A percentile compares a stretch with the other conserved stretches of the same genome.
These are phyloP conservation scores for Lipomyces mesembrius DNA, from an alignment of 805 yeast species.

Conservation along the genomic window DNA sequence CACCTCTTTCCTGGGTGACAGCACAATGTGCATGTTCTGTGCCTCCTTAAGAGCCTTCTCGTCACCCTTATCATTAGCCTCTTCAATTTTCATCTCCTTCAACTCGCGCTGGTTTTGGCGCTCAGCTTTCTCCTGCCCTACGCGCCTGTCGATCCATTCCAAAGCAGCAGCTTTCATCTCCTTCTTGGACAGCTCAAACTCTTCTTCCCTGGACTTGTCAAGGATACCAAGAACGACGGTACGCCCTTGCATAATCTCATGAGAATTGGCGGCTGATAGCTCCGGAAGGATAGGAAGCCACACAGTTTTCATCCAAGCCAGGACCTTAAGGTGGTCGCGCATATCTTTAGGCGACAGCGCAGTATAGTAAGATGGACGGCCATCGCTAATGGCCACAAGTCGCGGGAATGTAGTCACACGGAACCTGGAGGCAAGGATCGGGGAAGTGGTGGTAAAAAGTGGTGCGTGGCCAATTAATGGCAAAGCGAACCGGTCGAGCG, in stretches of 20 bases:
- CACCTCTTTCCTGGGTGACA: slow-evolving; percentile 38
- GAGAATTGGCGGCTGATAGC: slow-evolving; percentile 46
- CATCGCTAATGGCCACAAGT: slow-evolving; percentile 43
- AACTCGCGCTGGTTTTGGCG: slow-evolving; percentile 41
- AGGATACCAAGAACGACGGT: slow-evolving; percentile 45
- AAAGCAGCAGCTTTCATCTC: slow-evolving; percentile 44
- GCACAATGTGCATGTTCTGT: slow-evolving; percentile 40
- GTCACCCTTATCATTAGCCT: slow-evolving; percentile 45
- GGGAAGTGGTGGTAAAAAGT: slow-evolving; percentile 42
- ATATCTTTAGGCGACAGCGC: slow-evolving; percentile 45
- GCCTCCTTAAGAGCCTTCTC: slow-evolving; percentile 43
- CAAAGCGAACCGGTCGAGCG: slow-evolving; percentile 45
- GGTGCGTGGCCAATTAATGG: slow-evolving; percentile 45
- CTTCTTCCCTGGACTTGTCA: slow-evolving; percentile 41
- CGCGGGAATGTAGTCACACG: slow-evolving; percentile 44
- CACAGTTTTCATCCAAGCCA: slow-evolving; percentile 44
- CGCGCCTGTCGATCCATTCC: slow-evolving; percentile 40
- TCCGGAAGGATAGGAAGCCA: slow-evolving; percentile 48
- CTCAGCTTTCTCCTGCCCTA: slow-evolving; percentile 38
- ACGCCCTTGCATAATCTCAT: slow-evolving; percentile 42
- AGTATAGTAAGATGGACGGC: slow-evolving; percentile 40
- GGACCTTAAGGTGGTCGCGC: slow-evolving; percentile 42
- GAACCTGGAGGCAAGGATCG: slow-evolving; percentile 41
- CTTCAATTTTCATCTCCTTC: slow-evolving; percentile 44
- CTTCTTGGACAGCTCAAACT: slow-evolving; percentile 38